Base-by-base conservation (phyloP, 2,329 filamentous ascomycete species). In the Proliferodiscus dingleyae region DNA sequence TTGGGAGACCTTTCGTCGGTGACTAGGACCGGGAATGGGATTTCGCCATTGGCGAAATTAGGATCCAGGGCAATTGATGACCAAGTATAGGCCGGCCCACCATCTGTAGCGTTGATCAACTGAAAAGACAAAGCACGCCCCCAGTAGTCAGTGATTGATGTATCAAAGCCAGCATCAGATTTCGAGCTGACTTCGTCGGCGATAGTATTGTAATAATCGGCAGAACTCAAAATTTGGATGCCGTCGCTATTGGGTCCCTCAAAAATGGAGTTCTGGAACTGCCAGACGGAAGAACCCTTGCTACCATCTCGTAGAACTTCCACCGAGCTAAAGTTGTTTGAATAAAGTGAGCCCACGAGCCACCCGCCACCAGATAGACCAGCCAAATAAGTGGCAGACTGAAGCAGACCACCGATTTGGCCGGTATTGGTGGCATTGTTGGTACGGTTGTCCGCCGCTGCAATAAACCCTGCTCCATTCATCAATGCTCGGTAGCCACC, bases 401-500 rank as follows among this genome's bases (percentile, higher is more conserved):
- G 89, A 51, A 95, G 70, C 52, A 95, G 68, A 3, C 89, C 89
- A 41, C 89, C 87, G 19, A 95, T 71, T 38, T 89, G 85, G 3
- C 87, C 87, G 3, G 68, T 59, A 6, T 59, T 67, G 0, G 79
- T 85, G 2, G 81, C 71, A 45, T 79, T 78, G 0, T 71, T 63
- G 0, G 85, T 89, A 16, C 89, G 78, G 56, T 68, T 77, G 64
- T 95, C 89, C 54, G 89, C 90, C 0, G 89, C 89, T 23, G 85
- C 78, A 13, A 95, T 58, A 34, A 83, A 84, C 49, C 89, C 89
- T 13, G 83, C 89, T 29, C 87, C 89, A 61, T 86, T 91, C 70
- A 90, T 72, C 69, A 94, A 73, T n/a, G 89, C 89, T 46, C 89
- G 76, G 64, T 93, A 95, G 28, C 89, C 89, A 62, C 89, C 89